Evolutionary conservation across 164 flowering plant species (phyloP).

Genomic region (Taxillus chinensis): DNA sequence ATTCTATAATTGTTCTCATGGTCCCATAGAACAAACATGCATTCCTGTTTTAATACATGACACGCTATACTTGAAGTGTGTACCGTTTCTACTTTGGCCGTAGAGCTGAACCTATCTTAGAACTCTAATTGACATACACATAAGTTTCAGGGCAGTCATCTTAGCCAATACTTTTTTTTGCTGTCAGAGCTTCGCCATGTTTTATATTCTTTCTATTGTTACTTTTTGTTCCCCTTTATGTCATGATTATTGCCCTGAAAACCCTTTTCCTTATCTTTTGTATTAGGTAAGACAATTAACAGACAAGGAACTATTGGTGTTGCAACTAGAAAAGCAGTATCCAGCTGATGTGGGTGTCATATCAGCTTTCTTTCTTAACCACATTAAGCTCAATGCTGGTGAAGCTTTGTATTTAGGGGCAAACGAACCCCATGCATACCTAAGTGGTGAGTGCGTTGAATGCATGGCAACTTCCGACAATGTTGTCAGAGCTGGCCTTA

Average conservation of each 20-base stretch:
- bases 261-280: neutral
- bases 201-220: neutral
- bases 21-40: too few relatives aligned
- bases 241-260: too few relatives aligned
- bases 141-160: too few relatives aligned
- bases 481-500: slow-evolving; percentile 96
- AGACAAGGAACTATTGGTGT: slow-evolving; percentile 61
- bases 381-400: slow-evolving; percentile 73
- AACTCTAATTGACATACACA: too few relatives aligned
- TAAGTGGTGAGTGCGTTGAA: slow-evolving; percentile 79
- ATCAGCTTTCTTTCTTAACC: slow-evolving; percentile 73
- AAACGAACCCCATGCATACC: slow-evolving; percentile 91
- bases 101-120: too few relatives aligned
- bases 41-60: too few relatives aligned
- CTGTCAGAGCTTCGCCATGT: neutral
- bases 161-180: neutral
- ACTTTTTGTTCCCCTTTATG: neutral
- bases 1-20: too few relatives aligned
- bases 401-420: slow-evolving; percentile 84
- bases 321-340: slow-evolving; percentile 67
- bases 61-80: neutral
- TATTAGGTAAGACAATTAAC: slow-evolving; percentile 55
- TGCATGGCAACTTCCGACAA: slow-evolving; percentile 98
- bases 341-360: slow-evolving; percentile 81
- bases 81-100: neutral